Evolutionary conservation across 306 rosid species (phyloP).

Genomic region (Begonia peltatifolia): DNA sequence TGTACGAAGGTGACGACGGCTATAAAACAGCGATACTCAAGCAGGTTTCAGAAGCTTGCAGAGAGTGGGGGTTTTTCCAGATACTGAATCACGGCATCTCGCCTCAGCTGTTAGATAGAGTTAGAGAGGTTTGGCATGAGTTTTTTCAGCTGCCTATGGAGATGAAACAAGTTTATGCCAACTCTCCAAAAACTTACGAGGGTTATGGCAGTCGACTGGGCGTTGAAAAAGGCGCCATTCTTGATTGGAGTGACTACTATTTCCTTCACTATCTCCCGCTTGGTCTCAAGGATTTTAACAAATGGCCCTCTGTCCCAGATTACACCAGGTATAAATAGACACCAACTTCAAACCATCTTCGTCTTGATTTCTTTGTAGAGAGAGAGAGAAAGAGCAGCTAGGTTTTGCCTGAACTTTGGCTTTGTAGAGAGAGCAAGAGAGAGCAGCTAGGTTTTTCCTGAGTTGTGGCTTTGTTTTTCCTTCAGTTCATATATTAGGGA

Average conservation of each 20-base stretch:
- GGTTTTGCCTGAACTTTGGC: not conserved
- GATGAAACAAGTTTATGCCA: conserved; percentile 48
- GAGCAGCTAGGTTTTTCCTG: not conserved
- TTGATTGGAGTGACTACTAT: conserved; percentile 87
- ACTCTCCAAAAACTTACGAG: conserved; percentile 61
- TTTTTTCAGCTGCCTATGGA: conserved; percentile 50
- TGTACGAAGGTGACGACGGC: not conserved
- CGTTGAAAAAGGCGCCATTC: conserved; percentile 48
- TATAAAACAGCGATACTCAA: not conserved
- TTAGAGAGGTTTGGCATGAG: conserved; percentile 41
- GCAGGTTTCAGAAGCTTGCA: not conserved
- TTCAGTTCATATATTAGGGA: not conserved
- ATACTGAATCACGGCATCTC: not conserved
- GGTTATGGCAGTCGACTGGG: conserved; percentile 83
- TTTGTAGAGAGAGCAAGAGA: too few species aligned
- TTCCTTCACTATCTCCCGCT: conserved; percentile 55
- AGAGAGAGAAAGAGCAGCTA: too few species aligned
- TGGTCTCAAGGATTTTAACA: not conserved
- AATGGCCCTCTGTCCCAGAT: not conserved
- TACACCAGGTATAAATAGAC: not conserved
- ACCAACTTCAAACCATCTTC: not conserved
- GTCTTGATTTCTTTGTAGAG: not conserved
- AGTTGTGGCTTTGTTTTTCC: not conserved
- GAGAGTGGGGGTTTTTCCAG: not conserved
- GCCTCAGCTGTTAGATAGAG: not conserved